Percentiles rank a stretch among this genome's conserved stretches.
These are phyloP conservation scores for Xylaria arbuscula DNA, from an alignment of 2,329 filamentous ascomycete genomes.

Conservation along the genomic window DNA sequence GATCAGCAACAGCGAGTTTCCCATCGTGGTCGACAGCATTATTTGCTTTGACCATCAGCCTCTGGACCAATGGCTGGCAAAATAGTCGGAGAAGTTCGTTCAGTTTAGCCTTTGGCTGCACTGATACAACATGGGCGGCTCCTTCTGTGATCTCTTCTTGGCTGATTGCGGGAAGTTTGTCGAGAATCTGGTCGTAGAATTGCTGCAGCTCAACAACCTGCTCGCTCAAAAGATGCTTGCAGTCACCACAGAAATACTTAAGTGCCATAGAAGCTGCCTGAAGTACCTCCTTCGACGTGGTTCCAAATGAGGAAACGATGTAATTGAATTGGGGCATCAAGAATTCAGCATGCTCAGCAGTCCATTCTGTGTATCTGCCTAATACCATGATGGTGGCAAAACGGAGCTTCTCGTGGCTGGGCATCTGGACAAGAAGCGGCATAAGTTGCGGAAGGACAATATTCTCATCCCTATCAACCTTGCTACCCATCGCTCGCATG, in stretches of 20 bases:
- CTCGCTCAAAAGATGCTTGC: conserved; percentile 83
- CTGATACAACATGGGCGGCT: conserved; percentile 89
- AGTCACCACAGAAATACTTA: conserved; percentile 97
- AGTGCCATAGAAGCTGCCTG: conserved; percentile 92
- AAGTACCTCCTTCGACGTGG: conserved; percentile 88
- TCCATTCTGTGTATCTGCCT: conserved; percentile 98
- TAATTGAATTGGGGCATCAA: conserved; percentile 94
- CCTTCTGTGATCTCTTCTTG: conserved; percentile 98
- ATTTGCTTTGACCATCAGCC: conserved; percentile 88
- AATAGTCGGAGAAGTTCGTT: conserved; percentile 91
- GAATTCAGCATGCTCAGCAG: conserved; percentile 90
- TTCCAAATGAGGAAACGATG: conserved; percentile 92
- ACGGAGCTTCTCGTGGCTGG: conserved; percentile 95
- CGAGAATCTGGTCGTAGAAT: conserved; percentile 91
- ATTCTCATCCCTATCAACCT: conserved; percentile 90
- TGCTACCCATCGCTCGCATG: conserved; percentile 94
- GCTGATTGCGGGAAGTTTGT: conserved; percentile 84
- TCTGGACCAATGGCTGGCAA: conserved; percentile 87
- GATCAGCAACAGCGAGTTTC: conserved; percentile 90
- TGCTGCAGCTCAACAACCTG: conserved; percentile 88
- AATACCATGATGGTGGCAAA: conserved; percentile 99
- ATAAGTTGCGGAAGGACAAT: conserved; percentile 92
- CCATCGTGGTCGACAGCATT: conserved; percentile 83
- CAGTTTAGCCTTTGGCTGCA: conserved; percentile 81
- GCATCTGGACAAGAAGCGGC: conserved; percentile 92